Percentiles rank a stretch among this genome's conserved stretches.
These are phyloP conservation scores for Hypoxylon sp. DNA, from an alignment of 2,329 filamentous ascomycete genomes.

Conservation along the genomic window DNA sequence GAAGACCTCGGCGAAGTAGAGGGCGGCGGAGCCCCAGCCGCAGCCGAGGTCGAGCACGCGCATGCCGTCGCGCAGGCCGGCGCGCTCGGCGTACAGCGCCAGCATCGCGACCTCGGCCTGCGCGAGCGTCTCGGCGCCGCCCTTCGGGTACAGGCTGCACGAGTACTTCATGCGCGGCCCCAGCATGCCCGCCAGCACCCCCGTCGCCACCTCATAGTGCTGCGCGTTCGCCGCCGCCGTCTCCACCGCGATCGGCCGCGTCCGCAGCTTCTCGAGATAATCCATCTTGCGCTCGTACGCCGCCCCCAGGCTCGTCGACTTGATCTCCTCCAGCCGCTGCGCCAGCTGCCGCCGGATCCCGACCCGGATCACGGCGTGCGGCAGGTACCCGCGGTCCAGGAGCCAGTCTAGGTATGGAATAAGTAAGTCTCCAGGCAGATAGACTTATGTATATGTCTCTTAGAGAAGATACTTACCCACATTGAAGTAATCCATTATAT, in stretches of 20 bases:
- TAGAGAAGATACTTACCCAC: conserved; percentile 17
- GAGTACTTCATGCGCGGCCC: conserved; percentile 78
- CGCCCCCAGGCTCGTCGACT: conserved; percentile 59
- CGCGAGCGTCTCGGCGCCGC: conserved; percentile 67
- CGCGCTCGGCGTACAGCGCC: conserved; percentile 67
- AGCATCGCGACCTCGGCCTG: conserved; percentile 74
- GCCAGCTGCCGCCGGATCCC: conserved; percentile 72
- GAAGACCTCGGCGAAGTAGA: conserved; percentile 72
- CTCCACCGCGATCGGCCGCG: conserved; percentile 72
- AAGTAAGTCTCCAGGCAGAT: not conserved
- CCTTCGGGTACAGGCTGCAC: conserved; percentile 70
- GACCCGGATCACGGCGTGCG: conserved; percentile 66
- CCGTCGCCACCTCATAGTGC: conserved; percentile 76
- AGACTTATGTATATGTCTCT: too few relatives aligned
- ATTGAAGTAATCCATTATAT: conserved; percentile 20
- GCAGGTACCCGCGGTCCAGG: conserved; percentile 71
- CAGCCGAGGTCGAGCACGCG: conserved; percentile 70
- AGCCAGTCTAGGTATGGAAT: conserved; percentile 56
- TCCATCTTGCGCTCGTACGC: conserved; percentile 68
- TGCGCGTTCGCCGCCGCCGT: conserved; percentile 71
- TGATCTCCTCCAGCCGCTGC: conserved; percentile 65
- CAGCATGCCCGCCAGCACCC: conserved; percentile 66
- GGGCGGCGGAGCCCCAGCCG: conserved; percentile 71
- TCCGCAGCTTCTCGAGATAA: conserved; percentile 67
- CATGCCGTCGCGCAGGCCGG: conserved; percentile 66